Base-by-base conservation (phyloP, 179 eudicot genomes). In the Sideroxylon spinosum region DNA sequence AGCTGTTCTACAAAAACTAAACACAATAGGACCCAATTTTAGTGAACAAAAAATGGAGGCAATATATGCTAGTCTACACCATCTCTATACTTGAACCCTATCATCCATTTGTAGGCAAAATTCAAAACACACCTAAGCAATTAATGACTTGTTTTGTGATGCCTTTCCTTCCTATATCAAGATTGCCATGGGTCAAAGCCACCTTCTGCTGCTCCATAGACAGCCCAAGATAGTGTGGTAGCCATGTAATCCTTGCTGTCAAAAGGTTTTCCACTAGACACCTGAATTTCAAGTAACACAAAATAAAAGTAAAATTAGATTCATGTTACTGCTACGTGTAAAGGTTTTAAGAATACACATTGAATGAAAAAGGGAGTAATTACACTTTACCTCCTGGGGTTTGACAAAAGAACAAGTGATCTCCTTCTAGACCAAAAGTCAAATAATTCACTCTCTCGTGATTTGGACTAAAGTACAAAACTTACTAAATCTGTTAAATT, bases 151-250 rank as follows among this genome's bases (percentile, higher is more conserved):
- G 93, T 49, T 78, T 88, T 90, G 74, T 94, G 99, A 83, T 86
- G 86, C 14, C 98, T 86, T 79, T 90, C 98, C 84, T 96, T 96
- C 79, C 86, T 90, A 78, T 74, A 92, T 29, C 99, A 91, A 68
- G 82, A 68, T 68, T 96, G 98, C 61, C 82, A 74, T 7, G 98
- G 99, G 88, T 96, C 98, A 76, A 96, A 96, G 32, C 98, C 98
- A 56, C 97, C 95, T 88, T 96, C 97, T 23, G 86, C 88, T 26
- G 98, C 98, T 78, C 99, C 99, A 83, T 96, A 96, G 19, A 91
- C 91, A 22, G 99, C 97, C 99, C 99, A 96, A 55, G 91, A 85
- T 50, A 98, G 99, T 46, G 99, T 92, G 2, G 87, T 85, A 53
- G 91, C 91, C 97, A 92, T 96, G 82, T 94, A 94, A 83, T 92